Base-by-base conservation (phyloP, 805 yeast species). In the Ogataea pini region DNA sequence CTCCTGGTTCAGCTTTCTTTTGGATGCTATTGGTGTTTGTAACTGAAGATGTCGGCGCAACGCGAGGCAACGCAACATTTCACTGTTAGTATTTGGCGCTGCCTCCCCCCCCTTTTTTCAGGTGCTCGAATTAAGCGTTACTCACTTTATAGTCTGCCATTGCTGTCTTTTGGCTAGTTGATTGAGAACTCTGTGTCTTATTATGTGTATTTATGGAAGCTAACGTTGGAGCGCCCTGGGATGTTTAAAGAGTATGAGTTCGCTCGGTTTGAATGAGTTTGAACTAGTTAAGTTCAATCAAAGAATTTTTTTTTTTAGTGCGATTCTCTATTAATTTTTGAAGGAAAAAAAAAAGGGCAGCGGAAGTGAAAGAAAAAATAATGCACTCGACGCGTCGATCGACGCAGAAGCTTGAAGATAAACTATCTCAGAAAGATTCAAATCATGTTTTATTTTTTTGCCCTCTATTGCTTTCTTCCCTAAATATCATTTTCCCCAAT, bases 91-190 rank as follows among this genome's bases (percentile, higher is more conserved):
- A 42, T 50, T 24, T 38, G 44, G 56, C 56, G 54, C 56, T 37
- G 40, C 36, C 36, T 25, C 39, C 34, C n/a, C 36, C 33, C 39
- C 34, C n/a, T 14, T 33, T 39, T 19, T 20, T 25, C 17, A 20
- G 6, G 12, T n/a, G 18, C 40, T 29, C 22, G 25, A 9, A 18
- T 19, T n/a, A 7, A 41, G 27, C 27, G 40, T 24, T 28, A 51
- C 56, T 33, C 42, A 54, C 56, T 39, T 54, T 50, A 22, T 42
- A 53, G 37, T 52, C 56, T 25, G 50, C 54, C 57, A 54, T 54
- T 31, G 28, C 12, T 9, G 14, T 17, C 17, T 18, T 16, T 25
- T 27, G n/a, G 17, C 28, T n/a, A 9, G 10, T 8, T 27, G 22
- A 14, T 9, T 39, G 24, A n/a, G 24, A 12, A 2, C 16, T 25